A percentile compares a stretch with the other conserved stretches of the same genome.
Conservation (phyloP, 768 basidiomycete genomes). For the Ramaria sp. region DNA sequence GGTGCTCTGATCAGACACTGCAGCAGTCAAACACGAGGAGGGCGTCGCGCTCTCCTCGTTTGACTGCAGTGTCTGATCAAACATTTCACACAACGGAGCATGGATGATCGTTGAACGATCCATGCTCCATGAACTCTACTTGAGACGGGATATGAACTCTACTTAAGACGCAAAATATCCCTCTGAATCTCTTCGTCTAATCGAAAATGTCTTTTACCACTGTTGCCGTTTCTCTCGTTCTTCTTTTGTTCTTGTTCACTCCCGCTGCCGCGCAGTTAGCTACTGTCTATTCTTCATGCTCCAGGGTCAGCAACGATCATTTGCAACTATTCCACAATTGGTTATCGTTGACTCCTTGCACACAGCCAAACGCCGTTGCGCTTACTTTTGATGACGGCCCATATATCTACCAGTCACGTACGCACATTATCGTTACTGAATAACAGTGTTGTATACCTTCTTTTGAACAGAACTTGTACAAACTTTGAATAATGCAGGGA, state of each 20-base stretch:
- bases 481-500: neutral
- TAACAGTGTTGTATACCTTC: neutral
- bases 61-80: no score
- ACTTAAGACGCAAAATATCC: no score
- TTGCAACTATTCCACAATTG: neutral
- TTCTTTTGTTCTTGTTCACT: neutral
- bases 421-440: neutral
- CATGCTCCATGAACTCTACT: no score
- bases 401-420: constrained; percentile 13
- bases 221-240: neutral
- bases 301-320: neutral
- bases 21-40: no score
- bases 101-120: no score
- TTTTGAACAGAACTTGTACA: neutral
- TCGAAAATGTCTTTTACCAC: neutral
- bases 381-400: constrained; percentile 19
- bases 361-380: constrained; percentile 12
- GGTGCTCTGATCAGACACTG: no score
- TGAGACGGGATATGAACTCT: no score
- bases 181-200: no score
- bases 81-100: no score
- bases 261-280: neutral
- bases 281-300: neutral
- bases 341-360: neutral
- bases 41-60: no score